phyloP scores from a whole-genome alignment of 371 early-diverging fungal species.

The Syncephalastrum racemosum region DNA sequence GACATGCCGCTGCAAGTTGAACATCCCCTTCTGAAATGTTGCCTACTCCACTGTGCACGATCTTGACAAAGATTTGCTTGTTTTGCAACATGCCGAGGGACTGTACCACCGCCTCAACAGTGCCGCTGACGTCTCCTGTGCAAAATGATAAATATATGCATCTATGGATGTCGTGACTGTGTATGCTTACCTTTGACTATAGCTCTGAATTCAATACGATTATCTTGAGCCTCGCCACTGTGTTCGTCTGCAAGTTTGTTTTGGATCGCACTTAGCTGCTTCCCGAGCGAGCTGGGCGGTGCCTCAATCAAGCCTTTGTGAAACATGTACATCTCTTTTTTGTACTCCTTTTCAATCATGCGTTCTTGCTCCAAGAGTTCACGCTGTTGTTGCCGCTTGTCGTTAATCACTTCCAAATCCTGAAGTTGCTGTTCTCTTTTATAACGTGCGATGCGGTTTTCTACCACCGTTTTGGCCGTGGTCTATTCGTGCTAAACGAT shows the following conservation, averaged over 20 bases:
- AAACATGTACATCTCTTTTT: slow-evolving; percentile 68
- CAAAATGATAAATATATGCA: slow-evolving; percentile 6
- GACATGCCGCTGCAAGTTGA: slow-evolving; percentile 65
- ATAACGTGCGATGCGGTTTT: slow-evolving; percentile 61
- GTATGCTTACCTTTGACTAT: slow-evolving; percentile 54
- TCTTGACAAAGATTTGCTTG: slow-evolving; percentile 73
- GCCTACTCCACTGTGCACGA: slow-evolving; percentile 84
- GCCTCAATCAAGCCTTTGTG: slow-evolving; percentile 63
- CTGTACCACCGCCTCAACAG: slow-evolving; percentile 87
- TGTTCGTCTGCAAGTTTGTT: slow-evolving; percentile 17
- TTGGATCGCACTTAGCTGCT: slow-evolving; percentile 41
- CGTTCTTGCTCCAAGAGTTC: slow-evolving; percentile 67
- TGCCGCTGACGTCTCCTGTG: slow-evolving; percentile 92
- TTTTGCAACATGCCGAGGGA: slow-evolving; percentile 76
- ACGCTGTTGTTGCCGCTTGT: slow-evolving; percentile 61
- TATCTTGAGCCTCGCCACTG: slow-evolving; percentile 27
- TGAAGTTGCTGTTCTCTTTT: slow-evolving; percentile 63
- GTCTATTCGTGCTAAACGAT: slow-evolving; percentile 43
- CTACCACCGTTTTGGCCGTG: slow-evolving; percentile 78
- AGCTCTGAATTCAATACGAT: slow-evolving; percentile 50
- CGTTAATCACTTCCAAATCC: slow-evolving; percentile 77
- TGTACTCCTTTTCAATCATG: slow-evolving; percentile 53
- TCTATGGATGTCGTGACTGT: not conserved
- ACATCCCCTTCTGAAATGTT: slow-evolving; percentile 80
- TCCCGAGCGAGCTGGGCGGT: slow-evolving; percentile 53